Evolutionary conservation across 345 rosid species (phyloP).

Genomic region (Hibiscus syriacus): DNA sequence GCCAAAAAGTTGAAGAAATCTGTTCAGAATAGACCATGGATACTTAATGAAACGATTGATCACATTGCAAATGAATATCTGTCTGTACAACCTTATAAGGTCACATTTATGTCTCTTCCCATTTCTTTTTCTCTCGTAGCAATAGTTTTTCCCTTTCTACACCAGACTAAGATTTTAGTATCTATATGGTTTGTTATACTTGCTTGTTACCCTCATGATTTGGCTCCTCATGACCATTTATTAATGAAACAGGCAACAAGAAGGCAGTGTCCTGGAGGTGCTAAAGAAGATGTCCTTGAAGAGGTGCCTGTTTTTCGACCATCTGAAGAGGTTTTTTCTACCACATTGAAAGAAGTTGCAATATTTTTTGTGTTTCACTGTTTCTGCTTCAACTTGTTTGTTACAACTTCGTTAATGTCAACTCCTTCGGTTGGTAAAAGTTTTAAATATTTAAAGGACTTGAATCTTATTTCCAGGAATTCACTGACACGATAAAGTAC

Average conservation of each 20-base stretch:
- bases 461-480: constrained; percentile 48
- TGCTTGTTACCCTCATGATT: constrained; percentile 2
- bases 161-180: neutral
- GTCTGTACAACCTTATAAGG: constrained; percentile 17
- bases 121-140: neutral
- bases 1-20: constrained; percentile 16
- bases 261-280: constrained; percentile 29
- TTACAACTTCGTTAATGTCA: constrained; percentile 13
- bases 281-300: constrained; percentile 29
- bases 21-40: constrained; percentile 27
- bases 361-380: constrained; percentile 9
- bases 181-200: neutral
- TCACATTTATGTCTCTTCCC: neutral
- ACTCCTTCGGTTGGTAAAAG: constrained; percentile 7
- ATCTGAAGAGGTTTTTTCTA: constrained; percentile 44
- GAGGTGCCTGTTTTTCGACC: constrained; percentile 65
- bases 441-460: constrained; percentile 14
- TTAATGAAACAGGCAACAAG: constrained; percentile 29
- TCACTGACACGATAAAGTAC: constrained; percentile 47
- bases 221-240: constrained; percentile 8
- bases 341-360: constrained; percentile 4
- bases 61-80: constrained; percentile 13
- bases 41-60: constrained; percentile 18
- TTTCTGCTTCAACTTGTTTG: constrained; percentile 8
- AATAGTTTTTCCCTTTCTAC: neutral